Evolutionary conservation across 768 basidiomycete species (phyloP).

Genomic region (Serendipita vermifera): DNA sequence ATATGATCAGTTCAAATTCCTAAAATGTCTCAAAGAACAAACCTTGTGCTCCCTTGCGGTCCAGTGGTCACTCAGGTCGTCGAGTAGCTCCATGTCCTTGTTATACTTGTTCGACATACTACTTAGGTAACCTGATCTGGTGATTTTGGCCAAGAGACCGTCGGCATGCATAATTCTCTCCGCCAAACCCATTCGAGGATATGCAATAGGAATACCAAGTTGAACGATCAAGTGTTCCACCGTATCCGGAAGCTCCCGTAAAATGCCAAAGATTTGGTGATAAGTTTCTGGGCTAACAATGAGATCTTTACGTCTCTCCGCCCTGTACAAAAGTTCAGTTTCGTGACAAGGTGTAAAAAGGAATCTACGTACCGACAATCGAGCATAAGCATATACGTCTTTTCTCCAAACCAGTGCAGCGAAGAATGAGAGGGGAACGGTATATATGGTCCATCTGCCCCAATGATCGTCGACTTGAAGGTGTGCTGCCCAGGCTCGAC

Average conservation of each 20-base stretch:
- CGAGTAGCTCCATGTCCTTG: slow-evolving; percentile 81
- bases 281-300: slow-evolving; percentile 70
- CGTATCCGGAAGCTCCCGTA: slow-evolving; percentile 44
- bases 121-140: slow-evolving; percentile 50
- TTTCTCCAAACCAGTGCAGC: slow-evolving; percentile 23
- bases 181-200: slow-evolving; percentile 86
- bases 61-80: slow-evolving; percentile 92
- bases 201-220: slow-evolving; percentile 57
- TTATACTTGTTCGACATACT: slow-evolving; percentile 87
- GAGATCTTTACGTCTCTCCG: slow-evolving; percentile 70
- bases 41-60: slow-evolving; percentile 72
- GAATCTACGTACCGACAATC: slow-evolving; percentile 56
- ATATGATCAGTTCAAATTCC: no score
- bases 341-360: background rate
- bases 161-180: slow-evolving; percentile 25
- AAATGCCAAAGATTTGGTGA: slow-evolving; percentile 49
- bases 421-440: slow-evolving; percentile 73
- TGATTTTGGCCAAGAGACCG: slow-evolving; percentile 22
- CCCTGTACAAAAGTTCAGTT: no score
- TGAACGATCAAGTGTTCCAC: slow-evolving; percentile 79
- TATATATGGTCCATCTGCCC: slow-evolving; percentile 63
- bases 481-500: slow-evolving; percentile 49
- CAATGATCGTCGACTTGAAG: slow-evolving; percentile 61
- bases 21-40: slow-evolving; percentile 12
- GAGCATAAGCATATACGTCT: slow-evolving; percentile 55